Conservation (phyloP, 257 asterid genomes). For the Petunia axillaris region DNA sequence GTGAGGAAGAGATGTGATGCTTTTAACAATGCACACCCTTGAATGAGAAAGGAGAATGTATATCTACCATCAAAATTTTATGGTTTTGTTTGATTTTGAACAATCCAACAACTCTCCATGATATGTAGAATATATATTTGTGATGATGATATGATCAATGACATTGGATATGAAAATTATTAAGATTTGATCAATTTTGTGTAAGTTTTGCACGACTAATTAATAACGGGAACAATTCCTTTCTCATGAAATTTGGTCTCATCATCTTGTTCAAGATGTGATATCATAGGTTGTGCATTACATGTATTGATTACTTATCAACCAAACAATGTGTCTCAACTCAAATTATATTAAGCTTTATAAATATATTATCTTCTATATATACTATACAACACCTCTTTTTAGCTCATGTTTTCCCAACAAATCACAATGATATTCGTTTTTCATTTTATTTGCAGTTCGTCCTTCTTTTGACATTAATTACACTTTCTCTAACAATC, state of each 20-base stretch:
- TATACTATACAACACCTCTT: no score
- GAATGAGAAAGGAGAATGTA: neutral
- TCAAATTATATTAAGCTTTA: neutral
- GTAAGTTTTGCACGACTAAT: no score
- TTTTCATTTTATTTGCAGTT: no score
- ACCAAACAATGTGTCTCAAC: neutral
- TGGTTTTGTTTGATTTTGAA: neutral
- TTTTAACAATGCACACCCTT: slow-evolving; percentile 35
- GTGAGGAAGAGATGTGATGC: slow-evolving; percentile 81
- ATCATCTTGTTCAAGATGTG: neutral
- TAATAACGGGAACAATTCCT: neutral
- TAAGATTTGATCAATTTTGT: neutral
- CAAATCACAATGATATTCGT: no score
- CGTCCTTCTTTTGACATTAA: no score
- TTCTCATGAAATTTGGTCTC: neutral
- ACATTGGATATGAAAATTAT: neutral
- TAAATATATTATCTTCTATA: neutral
- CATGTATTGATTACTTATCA: no score
- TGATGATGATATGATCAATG: neutral
- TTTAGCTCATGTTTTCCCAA: neutral
- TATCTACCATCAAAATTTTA: no score
- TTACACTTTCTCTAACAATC: no score
- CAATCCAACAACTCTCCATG: neutral
- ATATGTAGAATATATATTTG: neutral
- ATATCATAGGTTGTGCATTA: neutral